phyloP scores from a whole-genome alignment of 106 monocot genomes.

The Posidonia australis region DNA sequence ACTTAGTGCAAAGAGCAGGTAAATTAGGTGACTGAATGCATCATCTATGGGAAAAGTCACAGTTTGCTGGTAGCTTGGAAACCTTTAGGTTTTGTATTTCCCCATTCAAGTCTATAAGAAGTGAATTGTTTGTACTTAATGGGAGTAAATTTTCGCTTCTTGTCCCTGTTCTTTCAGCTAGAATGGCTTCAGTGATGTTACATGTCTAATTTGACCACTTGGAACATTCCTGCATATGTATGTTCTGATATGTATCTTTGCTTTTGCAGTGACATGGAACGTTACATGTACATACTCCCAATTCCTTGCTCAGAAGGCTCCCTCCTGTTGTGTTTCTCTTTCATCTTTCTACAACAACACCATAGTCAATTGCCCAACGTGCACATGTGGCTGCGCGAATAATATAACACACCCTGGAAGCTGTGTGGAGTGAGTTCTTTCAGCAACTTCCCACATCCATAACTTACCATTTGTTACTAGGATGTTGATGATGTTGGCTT shows the following conservation, averaged over 20 bases:
- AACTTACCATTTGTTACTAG: background rate
- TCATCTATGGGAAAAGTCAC: no score
- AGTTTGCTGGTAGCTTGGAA: no score
- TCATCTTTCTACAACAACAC: constrained; percentile 92
- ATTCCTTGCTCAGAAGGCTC: constrained; percentile 63
- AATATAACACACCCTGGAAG: constrained; percentile 68
- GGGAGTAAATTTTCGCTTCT: no score
- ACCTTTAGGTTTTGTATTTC: no score
- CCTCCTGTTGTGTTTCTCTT: constrained; percentile 82
- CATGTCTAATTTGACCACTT: no score
- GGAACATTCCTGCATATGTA: no score
- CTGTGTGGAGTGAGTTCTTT: constrained; percentile 66
- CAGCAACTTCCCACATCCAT: background rate
- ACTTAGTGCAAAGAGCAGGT: no score
- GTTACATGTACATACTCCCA: constrained; percentile 87
- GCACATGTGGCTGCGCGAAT: constrained; percentile 75
- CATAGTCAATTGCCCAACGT: constrained; percentile 71
- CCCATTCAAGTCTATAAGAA: no score
- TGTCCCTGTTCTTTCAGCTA: no score
- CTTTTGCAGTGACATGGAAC: constrained; percentile 89
- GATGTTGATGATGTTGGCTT: constrained; percentile 7
- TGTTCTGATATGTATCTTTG: background rate
- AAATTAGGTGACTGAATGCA: no score
- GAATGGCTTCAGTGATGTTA: no score
- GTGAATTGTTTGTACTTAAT: no score